Evolutionary conservation across 345 rosid genomes (phyloP).

Genomic region (Psidium friedrichsthalianum): DNA sequence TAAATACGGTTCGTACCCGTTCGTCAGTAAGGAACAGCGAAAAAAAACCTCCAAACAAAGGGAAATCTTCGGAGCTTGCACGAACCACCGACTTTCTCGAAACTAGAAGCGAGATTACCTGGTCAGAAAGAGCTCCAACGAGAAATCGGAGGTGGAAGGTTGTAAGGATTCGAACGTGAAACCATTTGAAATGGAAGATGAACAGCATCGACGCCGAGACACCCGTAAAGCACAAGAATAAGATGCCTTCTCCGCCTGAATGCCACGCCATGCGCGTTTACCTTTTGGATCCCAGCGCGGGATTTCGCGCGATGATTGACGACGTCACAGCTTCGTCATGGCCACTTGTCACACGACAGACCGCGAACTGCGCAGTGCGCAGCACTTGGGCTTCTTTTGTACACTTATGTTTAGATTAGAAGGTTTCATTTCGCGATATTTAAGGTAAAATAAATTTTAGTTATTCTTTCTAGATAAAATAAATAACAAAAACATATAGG

Average conservation of each 20-base stretch:
- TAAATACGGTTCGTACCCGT: accelerated
- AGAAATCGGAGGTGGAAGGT: not conserved
- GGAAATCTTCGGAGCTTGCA: not conserved
- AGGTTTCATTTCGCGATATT: not conserved
- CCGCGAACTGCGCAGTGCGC: too few relatives aligned
- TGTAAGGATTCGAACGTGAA: not conserved
- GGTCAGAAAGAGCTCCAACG: not conserved
- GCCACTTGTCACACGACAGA: not conserved
- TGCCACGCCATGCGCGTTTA: not conserved
- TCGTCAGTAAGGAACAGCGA: not conserved
- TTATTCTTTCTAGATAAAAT: not conserved
- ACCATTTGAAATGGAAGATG: not conserved
- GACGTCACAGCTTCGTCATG: not conserved
- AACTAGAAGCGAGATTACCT: not conserved
- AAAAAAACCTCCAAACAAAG: not conserved
- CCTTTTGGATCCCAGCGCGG: not conserved
- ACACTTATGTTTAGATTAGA: too few relatives aligned
- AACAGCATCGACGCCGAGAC: not conserved
- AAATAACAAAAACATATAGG: not conserved
- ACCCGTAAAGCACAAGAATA: not conserved
- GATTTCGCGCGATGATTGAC: not conserved
- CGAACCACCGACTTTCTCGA: not conserved
- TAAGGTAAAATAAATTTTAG: not conserved
- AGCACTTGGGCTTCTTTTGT: too few relatives aligned
- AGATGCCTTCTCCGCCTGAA: not conserved